These are phyloP conservation scores for Ceratobasidium sp. DNA, from an alignment of 1,284 basidiomycete species.

Conservation along the genomic window DNA sequence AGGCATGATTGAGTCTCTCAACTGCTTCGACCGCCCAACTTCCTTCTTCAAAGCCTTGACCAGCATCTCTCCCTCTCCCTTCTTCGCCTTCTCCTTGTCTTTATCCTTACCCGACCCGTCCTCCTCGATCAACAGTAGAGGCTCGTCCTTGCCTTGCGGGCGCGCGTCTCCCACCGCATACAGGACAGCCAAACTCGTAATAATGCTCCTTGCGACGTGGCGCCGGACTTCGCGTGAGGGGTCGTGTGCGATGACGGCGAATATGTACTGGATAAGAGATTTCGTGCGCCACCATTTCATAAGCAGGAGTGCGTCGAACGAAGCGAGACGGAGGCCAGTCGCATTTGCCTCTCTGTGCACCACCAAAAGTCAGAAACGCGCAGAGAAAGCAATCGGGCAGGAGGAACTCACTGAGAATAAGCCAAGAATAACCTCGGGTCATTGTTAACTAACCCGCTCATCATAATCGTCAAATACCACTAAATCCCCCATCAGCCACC, in stretches of 20 bases:
- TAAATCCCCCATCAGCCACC: slow-evolving; percentile 56
- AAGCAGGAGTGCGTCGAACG: slow-evolving; percentile 94
- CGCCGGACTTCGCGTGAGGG: slow-evolving; percentile 85
- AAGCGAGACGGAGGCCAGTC: slow-evolving; percentile 89
- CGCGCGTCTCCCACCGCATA: slow-evolving; percentile 93
- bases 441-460: slow-evolving; percentile 85
- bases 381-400: slow-evolving; percentile 20
- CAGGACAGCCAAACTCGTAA: slow-evolving; percentile 88
- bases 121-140: slow-evolving; percentile 84
- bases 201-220: slow-evolving; percentile 87
- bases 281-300: slow-evolving; percentile 88
- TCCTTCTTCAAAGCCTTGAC: slow-evolving; percentile 87
- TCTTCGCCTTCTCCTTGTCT: slow-evolving; percentile 73
- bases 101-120: slow-evolving; percentile 79
- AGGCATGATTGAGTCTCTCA: slow-evolving; percentile 84
- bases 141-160: slow-evolving; percentile 76
- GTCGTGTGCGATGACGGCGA: slow-evolving; percentile 91
- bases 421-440: slow-evolving; percentile 88
- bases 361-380: no score
- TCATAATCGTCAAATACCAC: slow-evolving; percentile 86
- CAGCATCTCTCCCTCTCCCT: slow-evolving; percentile 83
- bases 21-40: slow-evolving; percentile 84
- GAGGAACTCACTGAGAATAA: slow-evolving; percentile 80
- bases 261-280: slow-evolving; percentile 86
- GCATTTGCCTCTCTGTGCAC: slow-evolving; percentile 87